These are phyloP conservation scores for Eutypa lata DNA, from an alignment of 2,329 filamentous ascomycete species.

Conservation along the genomic window DNA sequence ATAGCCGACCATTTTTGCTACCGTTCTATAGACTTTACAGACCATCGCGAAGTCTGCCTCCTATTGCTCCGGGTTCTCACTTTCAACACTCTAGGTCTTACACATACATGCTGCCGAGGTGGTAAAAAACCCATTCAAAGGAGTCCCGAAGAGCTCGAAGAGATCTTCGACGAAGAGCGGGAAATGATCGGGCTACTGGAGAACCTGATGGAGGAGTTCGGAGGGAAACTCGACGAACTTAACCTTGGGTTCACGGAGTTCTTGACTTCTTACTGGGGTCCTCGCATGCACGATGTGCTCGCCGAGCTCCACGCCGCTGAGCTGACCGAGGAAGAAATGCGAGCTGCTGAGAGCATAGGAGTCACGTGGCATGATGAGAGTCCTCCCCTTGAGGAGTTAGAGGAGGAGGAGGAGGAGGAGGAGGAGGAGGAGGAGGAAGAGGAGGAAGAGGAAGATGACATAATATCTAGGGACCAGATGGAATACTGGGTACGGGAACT, in stretches of 20 bases:
- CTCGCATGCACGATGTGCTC: neutral
- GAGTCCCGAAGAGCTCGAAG: neutral
- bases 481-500: neutral
- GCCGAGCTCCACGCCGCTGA: neutral
- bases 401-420: neutral
- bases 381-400: neutral
- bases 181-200: neutral
- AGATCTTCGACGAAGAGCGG: neutral
- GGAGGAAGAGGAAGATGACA: too few species aligned
- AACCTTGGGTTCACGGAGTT: neutral
- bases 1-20: neutral
- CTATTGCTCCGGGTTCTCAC: neutral
- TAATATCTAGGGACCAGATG: too few species aligned
- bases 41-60: neutral
- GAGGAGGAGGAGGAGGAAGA: too few species aligned
- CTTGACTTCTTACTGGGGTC: neutral
- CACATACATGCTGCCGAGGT: neutral
- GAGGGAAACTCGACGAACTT: neutral
- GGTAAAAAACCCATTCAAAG: neutral
- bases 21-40: neutral
- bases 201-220: neutral
- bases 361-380: neutral
- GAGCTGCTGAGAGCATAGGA: neutral
- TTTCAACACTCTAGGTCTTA: neutral
- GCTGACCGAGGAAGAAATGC: neutral